Evolutionary conservation across 768 basidiomycete genomes (phyloP), one percentile per base, ranked within the genome.

Genomic region (Pleurotus salmoneostramineus): DNA sequence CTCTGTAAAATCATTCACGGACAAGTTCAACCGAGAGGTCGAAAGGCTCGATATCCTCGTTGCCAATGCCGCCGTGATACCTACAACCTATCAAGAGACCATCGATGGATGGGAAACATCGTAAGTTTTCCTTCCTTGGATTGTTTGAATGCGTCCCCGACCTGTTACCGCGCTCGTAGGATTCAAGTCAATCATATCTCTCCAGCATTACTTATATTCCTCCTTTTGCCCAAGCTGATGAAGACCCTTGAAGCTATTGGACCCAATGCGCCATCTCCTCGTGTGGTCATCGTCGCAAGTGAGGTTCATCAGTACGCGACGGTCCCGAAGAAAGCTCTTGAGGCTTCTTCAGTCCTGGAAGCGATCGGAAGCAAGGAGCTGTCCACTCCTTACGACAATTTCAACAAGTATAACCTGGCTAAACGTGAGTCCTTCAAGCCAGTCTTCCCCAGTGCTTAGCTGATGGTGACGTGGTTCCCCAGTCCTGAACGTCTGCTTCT

Each of bases 111-210:
- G 78, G 78, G 82, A 83, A 59, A 51, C 66, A 6, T 66, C 61
- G 82, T 82, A 46, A 4, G 72, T 11, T 17, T 45, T 42, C n/a
- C 40, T 42, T 42, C 63, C 6, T 3, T 51, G 17, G 4, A 34
- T 50, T 37, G 12, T 40, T 10, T 14, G 21, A 3, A 4, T 21
- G 11, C 37, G 3, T 10, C n/a, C 3, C 31, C 45, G 31, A 34
- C 33, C 37, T 40, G 37, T 21, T 6, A 31, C 31, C 14, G 40
- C 15, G 31, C 10, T 12, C 44, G 4, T 45, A 84, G 82, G 7
- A 56, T 82, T 0, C 81, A 83, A 60, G 74, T 80, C 42, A 83
- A 83, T 63, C 60, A 73, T 62, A 64, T 84, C 7, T 67, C 77
- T 0, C 71, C 70, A 4, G 68, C 74, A 5, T 68, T 82, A 0